These are phyloP conservation scores for Lolium rigidum DNA, from an alignment of 176 grass and related monocot genomes.

Conservation along the genomic window DNA sequence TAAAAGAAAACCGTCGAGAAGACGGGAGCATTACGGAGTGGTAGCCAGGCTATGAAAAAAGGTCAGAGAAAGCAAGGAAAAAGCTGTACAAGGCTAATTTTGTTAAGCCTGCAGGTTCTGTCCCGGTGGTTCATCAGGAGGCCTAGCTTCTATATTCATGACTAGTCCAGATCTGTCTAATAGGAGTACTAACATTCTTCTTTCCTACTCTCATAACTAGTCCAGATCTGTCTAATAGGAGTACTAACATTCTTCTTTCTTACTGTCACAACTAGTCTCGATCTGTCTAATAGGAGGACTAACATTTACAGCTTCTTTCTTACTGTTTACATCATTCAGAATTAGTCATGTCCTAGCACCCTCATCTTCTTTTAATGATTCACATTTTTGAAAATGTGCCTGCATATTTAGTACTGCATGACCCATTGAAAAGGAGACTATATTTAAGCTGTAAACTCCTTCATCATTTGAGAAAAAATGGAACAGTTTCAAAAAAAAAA, in stretches of 20 bases:
- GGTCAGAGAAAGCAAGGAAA: no score
- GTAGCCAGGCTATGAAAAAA: no score
- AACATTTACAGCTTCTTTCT: not conserved
- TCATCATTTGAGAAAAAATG: not conserved
- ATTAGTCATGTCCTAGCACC: not conserved
- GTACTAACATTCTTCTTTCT: no score
- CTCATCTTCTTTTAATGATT: conserved; percentile 12
- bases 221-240: no score
- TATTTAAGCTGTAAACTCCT: conserved; percentile 34
- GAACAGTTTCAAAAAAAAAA: not conserved
- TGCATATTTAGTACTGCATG: conserved; percentile 27
- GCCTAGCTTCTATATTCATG: not conserved
- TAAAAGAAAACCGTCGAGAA: no score
- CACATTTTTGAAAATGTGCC: conserved; percentile 11
- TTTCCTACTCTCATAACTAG: not conserved
- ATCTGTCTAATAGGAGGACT: not conserved
- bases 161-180: conserved; percentile 26
- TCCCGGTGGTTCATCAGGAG: not conserved
- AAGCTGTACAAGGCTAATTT: no score
- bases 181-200: not conserved
- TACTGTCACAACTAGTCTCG: no score
- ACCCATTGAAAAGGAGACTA: conserved; percentile 10
- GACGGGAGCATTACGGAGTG: no score
- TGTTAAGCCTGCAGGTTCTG: no score
- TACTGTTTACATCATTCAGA: not conserved